These are phyloP conservation scores for Populus hybrid DNA, from an alignment of 441 rosid genomes.

Conservation along the genomic window DNA sequence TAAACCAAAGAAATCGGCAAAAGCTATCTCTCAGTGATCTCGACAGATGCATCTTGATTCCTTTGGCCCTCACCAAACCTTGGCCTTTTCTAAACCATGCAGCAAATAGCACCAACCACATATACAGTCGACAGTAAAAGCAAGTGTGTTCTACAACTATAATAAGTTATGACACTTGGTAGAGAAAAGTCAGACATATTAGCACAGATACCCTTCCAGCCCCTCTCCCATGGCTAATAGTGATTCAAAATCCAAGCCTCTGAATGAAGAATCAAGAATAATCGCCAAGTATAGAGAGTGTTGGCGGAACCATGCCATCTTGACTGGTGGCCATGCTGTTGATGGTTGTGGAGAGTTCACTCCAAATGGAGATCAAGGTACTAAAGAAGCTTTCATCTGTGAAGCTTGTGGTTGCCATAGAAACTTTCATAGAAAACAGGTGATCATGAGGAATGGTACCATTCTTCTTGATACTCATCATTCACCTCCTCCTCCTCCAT, in stretches of 20 bases:
- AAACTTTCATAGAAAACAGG: constrained; percentile 52
- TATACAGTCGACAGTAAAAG: neutral
- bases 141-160: neutral
- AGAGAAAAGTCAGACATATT: neutral
- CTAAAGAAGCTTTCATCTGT: constrained; percentile 49
- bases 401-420: constrained; percentile 95
- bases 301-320: constrained; percentile 87
- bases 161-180: neutral
- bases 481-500: neutral
- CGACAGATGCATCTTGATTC: neutral
- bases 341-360: constrained; percentile 96
- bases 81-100: neutral
- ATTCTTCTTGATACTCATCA: neutral
- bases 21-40: neutral
- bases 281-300: constrained; percentile 75
- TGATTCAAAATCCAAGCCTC: neutral
- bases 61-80: neutral
- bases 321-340: constrained; percentile 77
- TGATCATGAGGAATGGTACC: neutral
- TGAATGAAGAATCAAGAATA: constrained; percentile 8
- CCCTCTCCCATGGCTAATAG: neutral
- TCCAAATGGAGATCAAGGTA: constrained; percentile 65
- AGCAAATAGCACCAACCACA: neutral
- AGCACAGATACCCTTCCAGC: neutral
- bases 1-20: neutral